Base-by-base conservation (phyloP, 345 rosid genomes). In the Stellera chamaejasme region DNA sequence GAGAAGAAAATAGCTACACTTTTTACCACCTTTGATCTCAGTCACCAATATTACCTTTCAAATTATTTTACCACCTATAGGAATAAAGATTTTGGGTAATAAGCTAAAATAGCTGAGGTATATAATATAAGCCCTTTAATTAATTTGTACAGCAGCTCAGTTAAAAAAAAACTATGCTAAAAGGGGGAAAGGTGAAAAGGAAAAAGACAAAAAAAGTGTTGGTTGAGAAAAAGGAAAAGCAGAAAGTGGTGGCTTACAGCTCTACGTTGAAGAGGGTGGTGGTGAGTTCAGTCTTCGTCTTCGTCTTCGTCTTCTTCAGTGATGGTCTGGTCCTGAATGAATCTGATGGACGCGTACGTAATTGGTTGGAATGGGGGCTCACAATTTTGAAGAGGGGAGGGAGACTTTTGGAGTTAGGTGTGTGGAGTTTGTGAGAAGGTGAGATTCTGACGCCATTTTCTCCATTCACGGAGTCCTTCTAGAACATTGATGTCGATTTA, bases 91-190 rank as follows among this genome's bases (percentile, higher is more conserved):
- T 13, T 58, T 50, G 67, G 32, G 16, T 41, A 62, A 63, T 59
- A 69, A 67, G 68, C 25, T 4, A 16, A 27, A 15, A 56, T 13
- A 44, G 54, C 27, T 27, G 41, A 65, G 26, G 27, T 70, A 46
- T 5, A 5, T 2, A 32, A 5, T 2, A 32, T 32, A 32, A 32
- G 39, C 39, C 39, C 39, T 32, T 32, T 32, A 32, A 32, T 32
- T 32, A 32, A 32, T 32, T 25, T 69, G 79, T 70, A 77, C 71
- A 77, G 69, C 71, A 77, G 69, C 43, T 26, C 41, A 32, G 61
- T 50, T 28, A 57, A 50, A 48, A 54, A 39, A 52, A 48, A 27
- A 13, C n/a, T 14, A 25, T 50, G 15, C 39, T 32, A 52, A 48
- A 26, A 13, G 12, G 23, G 15, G 15, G 36, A 14, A 10, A 16